Evolutionary conservation across 108 stramenopile species (phyloP).

Genomic region (Nitzschia sp.): DNA sequence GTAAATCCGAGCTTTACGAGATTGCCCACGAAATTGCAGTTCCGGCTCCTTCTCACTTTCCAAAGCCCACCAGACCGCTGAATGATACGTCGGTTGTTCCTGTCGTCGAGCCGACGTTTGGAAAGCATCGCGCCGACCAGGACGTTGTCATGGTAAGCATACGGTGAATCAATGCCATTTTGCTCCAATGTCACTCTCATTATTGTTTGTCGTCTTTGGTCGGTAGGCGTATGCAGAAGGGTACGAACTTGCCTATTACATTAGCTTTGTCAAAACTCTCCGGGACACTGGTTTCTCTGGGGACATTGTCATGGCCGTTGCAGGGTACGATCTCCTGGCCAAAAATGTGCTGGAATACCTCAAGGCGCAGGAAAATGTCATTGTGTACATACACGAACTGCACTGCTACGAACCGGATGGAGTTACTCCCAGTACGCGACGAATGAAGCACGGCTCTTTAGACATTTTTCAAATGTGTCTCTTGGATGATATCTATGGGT

Average conservation of each 20-base stretch:
- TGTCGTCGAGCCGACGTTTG: conserved; percentile 47
- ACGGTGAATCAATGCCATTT: not conserved
- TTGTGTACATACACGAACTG: conserved; percentile 66
- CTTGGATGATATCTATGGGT: conserved; percentile 57
- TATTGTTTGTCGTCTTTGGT: too few relatives aligned
- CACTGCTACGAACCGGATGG: conserved; percentile 55
- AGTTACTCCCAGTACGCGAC: conserved; percentile 32
- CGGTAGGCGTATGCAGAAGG: conserved; percentile 65
- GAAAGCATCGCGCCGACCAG: conserved; percentile 51
- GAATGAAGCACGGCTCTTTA: conserved; percentile 34
- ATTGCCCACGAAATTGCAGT: conserved; percentile 37
- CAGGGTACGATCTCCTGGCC: conserved; percentile 42
- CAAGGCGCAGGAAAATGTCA: conserved; percentile 49
- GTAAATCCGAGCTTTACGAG: conserved; percentile 28
- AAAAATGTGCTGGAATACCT: conserved; percentile 72
- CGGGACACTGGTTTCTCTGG: conserved; percentile 61
- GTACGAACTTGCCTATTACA: conserved; percentile 65
- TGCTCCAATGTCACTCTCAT: not conserved
- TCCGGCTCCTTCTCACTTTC: conserved; percentile 39
- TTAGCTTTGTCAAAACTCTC: conserved; percentile 75
- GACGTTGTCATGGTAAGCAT: conserved; percentile 59
- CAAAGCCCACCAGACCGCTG: conserved; percentile 36
- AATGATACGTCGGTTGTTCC: conserved; percentile 18
- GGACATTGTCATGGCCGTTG: conserved; percentile 74
- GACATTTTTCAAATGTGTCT: conserved; percentile 64